Percentiles rank a stretch among this genome's conserved stretches.
Evolutionary conservation across 2,329 filamentous ascomycete genomes (phyloP).

Genomic region (Claviceps sp.): DNA sequence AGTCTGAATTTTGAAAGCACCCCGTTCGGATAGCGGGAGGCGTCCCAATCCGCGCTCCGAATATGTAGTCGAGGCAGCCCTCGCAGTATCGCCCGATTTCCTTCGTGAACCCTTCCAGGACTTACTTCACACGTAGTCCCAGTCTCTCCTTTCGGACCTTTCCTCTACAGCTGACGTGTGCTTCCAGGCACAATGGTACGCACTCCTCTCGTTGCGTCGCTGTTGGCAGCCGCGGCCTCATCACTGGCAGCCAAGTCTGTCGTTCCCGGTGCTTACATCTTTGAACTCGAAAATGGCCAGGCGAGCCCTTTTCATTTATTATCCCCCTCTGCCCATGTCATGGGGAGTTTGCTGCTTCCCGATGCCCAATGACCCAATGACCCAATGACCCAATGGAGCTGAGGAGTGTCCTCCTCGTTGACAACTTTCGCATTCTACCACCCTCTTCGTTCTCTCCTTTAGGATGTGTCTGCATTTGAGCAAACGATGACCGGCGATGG

Average conservation of each 20-base stretch:
- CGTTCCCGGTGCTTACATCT: conserved; percentile 11
- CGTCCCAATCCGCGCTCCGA: neutral
- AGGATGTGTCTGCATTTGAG: conserved; percentile 11
- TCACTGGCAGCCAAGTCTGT: conserved; percentile 2
- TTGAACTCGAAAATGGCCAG: conserved; percentile 9
- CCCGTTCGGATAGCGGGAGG: neutral
- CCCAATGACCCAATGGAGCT: neutral
- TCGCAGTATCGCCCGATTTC: too few relatives aligned
- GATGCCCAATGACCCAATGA: too few relatives aligned
- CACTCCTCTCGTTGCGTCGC: conserved; percentile 7
- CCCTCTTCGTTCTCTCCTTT: too few relatives aligned
- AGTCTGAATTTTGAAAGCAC: neutral
- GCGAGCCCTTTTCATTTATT: conserved; percentile 4
- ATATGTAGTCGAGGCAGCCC: neutral
- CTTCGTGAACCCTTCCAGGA: neutral
- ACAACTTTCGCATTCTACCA: neutral
- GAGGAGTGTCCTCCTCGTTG: neutral
- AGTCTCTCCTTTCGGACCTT: neutral
- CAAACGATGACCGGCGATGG: conserved; percentile 17
- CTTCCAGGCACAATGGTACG: conserved; percentile 7
- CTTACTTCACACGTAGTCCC: neutral
- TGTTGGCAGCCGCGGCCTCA: conserved; percentile 8
- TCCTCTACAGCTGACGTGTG: neutral
- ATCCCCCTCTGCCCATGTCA: neutral
- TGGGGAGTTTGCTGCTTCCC: neutral